Percentiles rank a stretch among this genome's conserved stretches.
Conservation (phyloP, 768 basidiomycete species). For the Termitomyces sp. region DNA sequence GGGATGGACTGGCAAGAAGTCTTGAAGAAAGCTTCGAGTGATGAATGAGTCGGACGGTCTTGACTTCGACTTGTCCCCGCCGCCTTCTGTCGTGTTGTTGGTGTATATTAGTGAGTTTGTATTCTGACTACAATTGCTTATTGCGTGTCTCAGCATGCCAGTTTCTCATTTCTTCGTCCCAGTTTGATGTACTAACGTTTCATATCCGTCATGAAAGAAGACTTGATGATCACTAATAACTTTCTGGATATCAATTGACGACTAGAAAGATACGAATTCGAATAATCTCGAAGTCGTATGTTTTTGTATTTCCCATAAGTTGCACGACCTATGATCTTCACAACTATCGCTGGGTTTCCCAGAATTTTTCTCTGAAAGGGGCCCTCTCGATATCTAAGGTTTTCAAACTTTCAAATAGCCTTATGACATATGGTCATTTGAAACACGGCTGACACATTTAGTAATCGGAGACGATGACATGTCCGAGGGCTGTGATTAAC, state of each 20-base stretch:
- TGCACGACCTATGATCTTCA: background rate
- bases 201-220: background rate
- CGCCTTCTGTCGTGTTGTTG: background rate
- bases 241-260: background rate
- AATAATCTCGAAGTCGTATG: background rate
- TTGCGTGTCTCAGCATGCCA: background rate
- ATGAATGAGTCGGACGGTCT: conserved; percentile 28
- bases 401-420: too few relatives aligned
- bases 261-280: too few relatives aligned
- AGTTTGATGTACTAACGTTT: too few relatives aligned
- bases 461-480: background rate
- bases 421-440: too few relatives aligned
- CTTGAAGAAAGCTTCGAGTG: conserved; percentile 55
- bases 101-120: background rate
- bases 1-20: conserved; percentile 81
- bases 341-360: background rate
- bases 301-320: background rate
- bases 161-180: background rate
- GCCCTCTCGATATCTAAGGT: too few relatives aligned
- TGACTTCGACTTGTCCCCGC: background rate
- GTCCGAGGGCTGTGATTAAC: background rate
- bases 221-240: background rate
- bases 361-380: background rate
- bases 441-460: too few relatives aligned
- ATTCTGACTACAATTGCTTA: background rate